Evolutionary conservation across 805 yeast species (phyloP).

Genomic region (Candida quercuum): DNA sequence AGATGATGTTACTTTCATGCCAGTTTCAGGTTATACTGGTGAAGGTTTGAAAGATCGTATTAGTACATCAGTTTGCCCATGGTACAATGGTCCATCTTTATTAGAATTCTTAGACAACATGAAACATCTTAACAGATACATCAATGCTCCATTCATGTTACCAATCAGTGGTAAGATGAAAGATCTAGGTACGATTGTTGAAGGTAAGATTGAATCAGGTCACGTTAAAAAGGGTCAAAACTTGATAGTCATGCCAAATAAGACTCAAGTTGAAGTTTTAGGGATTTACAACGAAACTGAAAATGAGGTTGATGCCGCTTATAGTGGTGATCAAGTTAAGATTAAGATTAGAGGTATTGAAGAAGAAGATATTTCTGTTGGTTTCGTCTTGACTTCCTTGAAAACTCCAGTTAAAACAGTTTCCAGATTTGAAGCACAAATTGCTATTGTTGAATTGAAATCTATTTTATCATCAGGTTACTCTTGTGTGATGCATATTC

Average conservation of each 20-base stretch:
- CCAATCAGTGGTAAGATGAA: conserved; percentile 94
- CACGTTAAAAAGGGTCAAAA: conserved; percentile 74
- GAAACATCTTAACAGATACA: conserved; percentile 76
- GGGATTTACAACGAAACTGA: conserved; percentile 93
- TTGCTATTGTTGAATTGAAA: conserved; percentile 94
- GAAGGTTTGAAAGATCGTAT: conserved; percentile 92
- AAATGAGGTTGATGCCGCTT: conserved; percentile 83
- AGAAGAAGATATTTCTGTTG: conserved; percentile 91
- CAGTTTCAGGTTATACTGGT: conserved; percentile 97
- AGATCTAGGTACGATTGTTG: conserved; percentile 95
- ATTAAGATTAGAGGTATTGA: conserved; percentile 91
- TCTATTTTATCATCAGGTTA: conserved; percentile 92
- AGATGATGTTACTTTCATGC: conserved; percentile 88
- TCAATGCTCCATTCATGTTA: conserved; percentile 95
- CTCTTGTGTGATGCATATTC: conserved; percentile 98
- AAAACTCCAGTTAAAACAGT: conserved; percentile 88
- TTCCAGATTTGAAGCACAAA: conserved; percentile 88
- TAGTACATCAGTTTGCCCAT: conserved; percentile 65
- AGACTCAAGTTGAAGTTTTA: conserved; percentile 72
- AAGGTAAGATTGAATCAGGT: conserved; percentile 97
- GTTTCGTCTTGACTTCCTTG: conserved; percentile 85
- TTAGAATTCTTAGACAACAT: conserved; percentile 84
- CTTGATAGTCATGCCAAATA: conserved; percentile 91
- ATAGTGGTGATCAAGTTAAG: conserved; percentile 96
- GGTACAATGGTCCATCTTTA: conserved; percentile 92